Evolutionary conservation across 441 rosid species (phyloP).

Genomic region (Pelargonium citronellum): DNA sequence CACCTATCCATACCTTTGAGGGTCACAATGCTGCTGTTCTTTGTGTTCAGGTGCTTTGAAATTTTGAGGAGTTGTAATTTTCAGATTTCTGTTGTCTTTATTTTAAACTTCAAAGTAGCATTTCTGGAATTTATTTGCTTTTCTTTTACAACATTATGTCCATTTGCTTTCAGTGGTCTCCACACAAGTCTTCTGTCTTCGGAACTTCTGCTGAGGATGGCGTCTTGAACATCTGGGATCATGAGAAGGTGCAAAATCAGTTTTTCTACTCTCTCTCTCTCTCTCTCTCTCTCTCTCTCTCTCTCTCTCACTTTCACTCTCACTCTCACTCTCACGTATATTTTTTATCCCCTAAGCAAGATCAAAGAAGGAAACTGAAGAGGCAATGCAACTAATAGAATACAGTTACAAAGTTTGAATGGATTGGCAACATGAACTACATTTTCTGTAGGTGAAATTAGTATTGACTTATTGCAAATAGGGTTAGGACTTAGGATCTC

Average conservation of each 20-base stretch:
- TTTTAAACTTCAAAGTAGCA: neutral
- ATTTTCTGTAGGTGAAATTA: no score
- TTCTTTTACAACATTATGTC: neutral
- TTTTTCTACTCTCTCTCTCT: no score
- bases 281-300: no score
- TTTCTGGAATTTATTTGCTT: neutral
- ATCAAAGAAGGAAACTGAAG: no score
- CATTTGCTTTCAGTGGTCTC: conserved; percentile 70
- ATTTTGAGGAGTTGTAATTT: neutral
- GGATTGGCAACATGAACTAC: no score
- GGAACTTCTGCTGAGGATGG: conserved; percentile 99
- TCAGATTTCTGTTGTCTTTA: neutral
- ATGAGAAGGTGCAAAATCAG: conserved; percentile 58
- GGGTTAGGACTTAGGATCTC: no score
- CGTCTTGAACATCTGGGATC: conserved; percentile 90
- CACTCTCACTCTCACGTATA: no score
- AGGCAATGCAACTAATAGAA: no score
- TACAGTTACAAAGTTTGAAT: no score
- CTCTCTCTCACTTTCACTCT: no score
- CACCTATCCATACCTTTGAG: conserved; percentile 76
- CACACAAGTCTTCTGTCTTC: conserved; percentile 84
- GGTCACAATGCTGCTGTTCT: conserved; percentile 96
- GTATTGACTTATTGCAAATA: no score
- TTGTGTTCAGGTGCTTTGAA: conserved; percentile 72
- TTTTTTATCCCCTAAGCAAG: no score